A percentile compares a stretch with the other conserved stretches of the same genome.
These are phyloP conservation scores for Populus davidiana DNA, from an alignment of 345 rosid genomes.

Conservation along the genomic window DNA sequence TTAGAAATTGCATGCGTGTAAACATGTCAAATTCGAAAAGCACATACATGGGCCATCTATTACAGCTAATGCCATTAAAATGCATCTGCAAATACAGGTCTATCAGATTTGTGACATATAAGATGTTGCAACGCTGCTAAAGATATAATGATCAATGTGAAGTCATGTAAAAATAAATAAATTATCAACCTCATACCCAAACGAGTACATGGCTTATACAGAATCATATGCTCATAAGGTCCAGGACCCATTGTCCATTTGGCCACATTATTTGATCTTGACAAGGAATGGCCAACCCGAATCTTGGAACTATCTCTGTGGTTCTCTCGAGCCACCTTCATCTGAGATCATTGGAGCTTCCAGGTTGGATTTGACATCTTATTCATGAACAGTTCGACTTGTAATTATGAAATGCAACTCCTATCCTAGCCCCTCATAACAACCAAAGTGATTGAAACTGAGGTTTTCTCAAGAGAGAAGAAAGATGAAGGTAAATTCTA, in stretches of 20 bases:
- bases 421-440: constrained; percentile 12
- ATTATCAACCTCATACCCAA: constrained; percentile 9
- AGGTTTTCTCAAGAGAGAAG: constrained; percentile 16
- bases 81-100: constrained; percentile 2
- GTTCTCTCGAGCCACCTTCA: constrained; percentile 41
- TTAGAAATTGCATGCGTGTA: constrained; percentile 10
- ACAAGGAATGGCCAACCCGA: constrained; percentile 35
- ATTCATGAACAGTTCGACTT: constrained; percentile 21
- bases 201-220: background rate
- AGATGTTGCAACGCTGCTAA: constrained; percentile 8
- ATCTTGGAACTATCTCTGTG: constrained; percentile 55
- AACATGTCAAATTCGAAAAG: constrained; percentile 14
- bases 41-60: background rate
- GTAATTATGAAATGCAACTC: constrained; percentile 25
- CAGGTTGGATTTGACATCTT: constrained; percentile 12
- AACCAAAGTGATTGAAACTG: constrained; percentile 21
- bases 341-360: constrained; percentile 21
- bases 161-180: constrained; percentile 19
- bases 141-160: background rate
- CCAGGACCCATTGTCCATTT: constrained; percentile 44
- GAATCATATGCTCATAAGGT: constrained; percentile 12
- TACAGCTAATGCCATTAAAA: background rate
- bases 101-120: constrained; percentile 1
- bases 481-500: constrained; percentile 52
- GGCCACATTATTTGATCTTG: constrained; percentile 43